These are phyloP conservation scores for Pyrenophora teres DNA, from an alignment of 2,329 filamentous ascomycete species.

Conservation along the genomic window DNA sequence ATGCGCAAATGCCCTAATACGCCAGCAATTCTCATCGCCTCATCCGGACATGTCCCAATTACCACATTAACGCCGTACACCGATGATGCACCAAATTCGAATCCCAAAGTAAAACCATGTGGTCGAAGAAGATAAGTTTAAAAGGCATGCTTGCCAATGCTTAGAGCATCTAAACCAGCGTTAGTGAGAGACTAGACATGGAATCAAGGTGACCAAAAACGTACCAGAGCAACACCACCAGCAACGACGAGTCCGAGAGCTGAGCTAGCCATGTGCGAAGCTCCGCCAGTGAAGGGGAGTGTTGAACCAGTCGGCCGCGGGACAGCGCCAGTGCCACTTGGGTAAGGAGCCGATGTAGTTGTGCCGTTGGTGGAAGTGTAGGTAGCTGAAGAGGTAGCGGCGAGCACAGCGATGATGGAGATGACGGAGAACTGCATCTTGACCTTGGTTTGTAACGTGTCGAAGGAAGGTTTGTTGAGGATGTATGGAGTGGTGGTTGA, in stretches of 20 bases:
- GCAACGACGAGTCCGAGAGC: slow-evolving; percentile 36
- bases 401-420: slow-evolving; percentile 30
- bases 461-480: not conserved
- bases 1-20: not conserved
- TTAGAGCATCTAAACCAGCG: slow-evolving; percentile 14
- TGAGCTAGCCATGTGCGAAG: slow-evolving; percentile 30
- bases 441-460: slow-evolving; percentile 8
- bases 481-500: not conserved
- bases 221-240: slow-evolving; percentile 41
- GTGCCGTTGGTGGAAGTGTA: slow-evolving; percentile 34
- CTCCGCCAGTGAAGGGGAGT: slow-evolving; percentile 37
- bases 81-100: slow-evolving; percentile 9
- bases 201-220: not conserved
- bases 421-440: slow-evolving; percentile 43
- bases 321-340: slow-evolving; percentile 30
- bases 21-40: slow-evolving; percentile 7
- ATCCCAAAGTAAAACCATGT: slow-evolving; percentile 4
- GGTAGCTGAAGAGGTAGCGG: slow-evolving; percentile 34
- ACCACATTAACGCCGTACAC: slow-evolving; percentile 3
- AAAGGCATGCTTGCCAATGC: not conserved
- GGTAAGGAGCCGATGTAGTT: slow-evolving; percentile 24
- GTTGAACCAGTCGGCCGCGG: slow-evolving; percentile 17
- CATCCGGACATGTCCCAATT: not conserved
- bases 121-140: not conserved
- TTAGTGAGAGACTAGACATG: slow-evolving; percentile 5